These are phyloP conservation scores for Microcyclospora tardicrescens DNA, from an alignment of 2,329 filamentous ascomycete genomes.

Conservation along the genomic window DNA sequence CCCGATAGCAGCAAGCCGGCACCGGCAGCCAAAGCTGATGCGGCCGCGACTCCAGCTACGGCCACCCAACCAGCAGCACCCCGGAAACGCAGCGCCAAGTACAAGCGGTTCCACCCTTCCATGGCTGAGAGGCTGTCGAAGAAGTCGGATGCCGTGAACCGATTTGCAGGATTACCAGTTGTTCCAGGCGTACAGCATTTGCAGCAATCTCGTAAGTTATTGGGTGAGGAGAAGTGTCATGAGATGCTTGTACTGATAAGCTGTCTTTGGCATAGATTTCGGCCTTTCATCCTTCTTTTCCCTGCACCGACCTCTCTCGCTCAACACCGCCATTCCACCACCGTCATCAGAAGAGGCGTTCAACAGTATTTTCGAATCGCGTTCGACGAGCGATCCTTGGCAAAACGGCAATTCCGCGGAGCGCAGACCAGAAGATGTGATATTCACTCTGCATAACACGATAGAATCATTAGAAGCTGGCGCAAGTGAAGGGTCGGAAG, in stretches of 20 bases:
- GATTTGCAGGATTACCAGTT: slow-evolving; percentile 50
- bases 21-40: slow-evolving; percentile 13
- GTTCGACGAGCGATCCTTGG: slow-evolving; percentile 33
- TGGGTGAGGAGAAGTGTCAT: slow-evolving; percentile 1
- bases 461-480: slow-evolving; percentile 27
- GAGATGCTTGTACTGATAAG: slow-evolving; percentile 5
- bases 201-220: slow-evolving; percentile 26
- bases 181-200: slow-evolving; percentile 66
- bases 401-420: slow-evolving; percentile 34
- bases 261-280: slow-evolving; percentile 47
- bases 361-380: slow-evolving; percentile 63
- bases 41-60: slow-evolving; percentile 4
- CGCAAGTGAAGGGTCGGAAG: slow-evolving; percentile 20
- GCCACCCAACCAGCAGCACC: slow-evolving; percentile 8
- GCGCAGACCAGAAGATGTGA: slow-evolving; percentile 25
- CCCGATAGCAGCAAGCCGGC: slow-evolving; percentile 24
- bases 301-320: slow-evolving; percentile 83
- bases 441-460: slow-evolving; percentile 32
- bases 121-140: slow-evolving; percentile 8
- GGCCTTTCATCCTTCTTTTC: slow-evolving; percentile 89
- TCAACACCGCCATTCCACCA: slow-evolving; percentile 68
- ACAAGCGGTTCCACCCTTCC: not conserved
- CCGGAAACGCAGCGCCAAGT: slow-evolving; percentile 2
- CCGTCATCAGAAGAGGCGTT: slow-evolving; percentile 62
- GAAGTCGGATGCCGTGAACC: slow-evolving; percentile 29